A percentile compares a stretch with the other conserved stretches of the same genome.
These are phyloP conservation scores for Mycena olivaceomarginata DNA, from an alignment of 768 basidiomycete genomes.

Conservation along the genomic window DNA sequence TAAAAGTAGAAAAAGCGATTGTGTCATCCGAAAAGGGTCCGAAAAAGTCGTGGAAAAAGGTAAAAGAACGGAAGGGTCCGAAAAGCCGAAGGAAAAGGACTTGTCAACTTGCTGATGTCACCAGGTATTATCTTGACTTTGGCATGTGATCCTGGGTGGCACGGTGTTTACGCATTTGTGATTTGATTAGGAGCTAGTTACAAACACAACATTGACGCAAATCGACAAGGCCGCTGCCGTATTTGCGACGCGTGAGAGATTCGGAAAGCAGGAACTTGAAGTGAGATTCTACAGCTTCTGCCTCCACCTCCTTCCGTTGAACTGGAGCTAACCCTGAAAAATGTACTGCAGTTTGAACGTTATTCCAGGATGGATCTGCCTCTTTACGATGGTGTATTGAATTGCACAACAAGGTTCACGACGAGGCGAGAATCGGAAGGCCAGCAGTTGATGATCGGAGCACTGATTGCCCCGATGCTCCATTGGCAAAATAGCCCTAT, in stretches of 20 bases:
- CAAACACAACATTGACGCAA: neutral
- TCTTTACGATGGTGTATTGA: neutral
- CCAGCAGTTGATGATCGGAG: neutral
- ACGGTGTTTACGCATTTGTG: neutral
- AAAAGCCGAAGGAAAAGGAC: too few relatives aligned
- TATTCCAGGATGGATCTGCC: neutral
- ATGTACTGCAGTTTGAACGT: neutral
- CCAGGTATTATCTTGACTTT: neutral
- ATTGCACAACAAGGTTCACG: neutral
- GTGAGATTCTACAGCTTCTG: neutral
- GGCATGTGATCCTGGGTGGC: too few relatives aligned
- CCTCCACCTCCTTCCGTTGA: neutral
- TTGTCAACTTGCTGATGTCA: too few relatives aligned
- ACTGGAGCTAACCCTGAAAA: neutral
- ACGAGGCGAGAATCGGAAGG: neutral
- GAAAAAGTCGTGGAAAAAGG: too few relatives aligned
- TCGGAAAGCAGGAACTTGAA: neutral
- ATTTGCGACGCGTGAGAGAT: neutral
- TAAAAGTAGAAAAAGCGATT: too few relatives aligned
- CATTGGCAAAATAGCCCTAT: neutral
- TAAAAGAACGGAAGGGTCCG: too few relatives aligned
- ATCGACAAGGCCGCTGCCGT: neutral
- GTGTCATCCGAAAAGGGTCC: too few relatives aligned
- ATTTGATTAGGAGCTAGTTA: neutral
- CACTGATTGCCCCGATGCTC: neutral